Conservation (phyloP, 2,329 filamentous ascomycete genomes). For the Conoideocrella luteorostrata region DNA sequence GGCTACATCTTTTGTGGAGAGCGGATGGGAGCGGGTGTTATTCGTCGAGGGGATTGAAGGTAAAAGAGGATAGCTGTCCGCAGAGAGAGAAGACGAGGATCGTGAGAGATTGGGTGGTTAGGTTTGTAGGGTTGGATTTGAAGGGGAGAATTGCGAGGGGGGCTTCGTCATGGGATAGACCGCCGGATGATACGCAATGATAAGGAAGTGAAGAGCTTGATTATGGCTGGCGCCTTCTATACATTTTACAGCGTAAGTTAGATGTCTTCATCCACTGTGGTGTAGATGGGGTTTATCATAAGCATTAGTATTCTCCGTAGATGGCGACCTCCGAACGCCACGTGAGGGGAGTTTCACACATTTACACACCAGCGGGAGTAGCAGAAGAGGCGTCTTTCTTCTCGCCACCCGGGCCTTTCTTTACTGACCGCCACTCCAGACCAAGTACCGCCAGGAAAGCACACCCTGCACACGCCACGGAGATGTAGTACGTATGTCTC, state of each 20-base stretch:
- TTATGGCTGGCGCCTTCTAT: not conserved
- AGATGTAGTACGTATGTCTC: slow-evolving; percentile 45
- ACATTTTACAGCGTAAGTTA: not conserved
- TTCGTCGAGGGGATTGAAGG: slow-evolving; percentile 40
- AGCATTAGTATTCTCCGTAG: too few relatives aligned
- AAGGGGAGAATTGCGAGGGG: slow-evolving; percentile 10
- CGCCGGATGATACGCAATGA: slow-evolving; percentile 35
- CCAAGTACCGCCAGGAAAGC: slow-evolving; percentile 39
- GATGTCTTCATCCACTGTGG: slow-evolving; percentile 1
- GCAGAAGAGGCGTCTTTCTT: slow-evolving; percentile 18
- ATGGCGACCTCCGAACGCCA: too few relatives aligned
- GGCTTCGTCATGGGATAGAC: slow-evolving; percentile 27
- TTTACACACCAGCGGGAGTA: slow-evolving; percentile 14
- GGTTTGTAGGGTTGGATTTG: slow-evolving; percentile 52
- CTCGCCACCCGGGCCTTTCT: slow-evolving; percentile 29
- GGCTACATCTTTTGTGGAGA: slow-evolving; percentile 57
- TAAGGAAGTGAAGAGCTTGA: not conserved
- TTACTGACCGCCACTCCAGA: slow-evolving; percentile 49
- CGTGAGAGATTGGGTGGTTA: slow-evolving; percentile 69
- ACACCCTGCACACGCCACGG: slow-evolving; percentile 38
- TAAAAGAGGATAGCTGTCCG: slow-evolving; percentile 27
- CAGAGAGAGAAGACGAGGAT: slow-evolving; percentile 57
- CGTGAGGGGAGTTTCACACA: too few relatives aligned
- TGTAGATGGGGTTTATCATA: too few relatives aligned
- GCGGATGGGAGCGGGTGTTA: slow-evolving; percentile 51